phyloP scores from a whole-genome alignment of 108 stramenopile genomes.

The Fragilaria crotonensis region DNA sequence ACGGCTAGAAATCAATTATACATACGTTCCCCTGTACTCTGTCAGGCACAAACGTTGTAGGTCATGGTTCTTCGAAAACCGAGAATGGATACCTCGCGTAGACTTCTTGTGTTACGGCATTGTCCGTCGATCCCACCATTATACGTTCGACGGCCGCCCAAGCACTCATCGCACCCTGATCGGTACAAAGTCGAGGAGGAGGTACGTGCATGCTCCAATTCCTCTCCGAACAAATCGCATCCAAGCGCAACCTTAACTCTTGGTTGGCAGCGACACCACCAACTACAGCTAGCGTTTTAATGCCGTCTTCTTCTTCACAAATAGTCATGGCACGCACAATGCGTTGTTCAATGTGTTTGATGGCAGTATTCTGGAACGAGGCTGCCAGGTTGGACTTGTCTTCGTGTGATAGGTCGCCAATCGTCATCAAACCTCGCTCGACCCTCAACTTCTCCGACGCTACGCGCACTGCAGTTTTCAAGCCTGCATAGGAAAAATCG shows the following conservation, averaged over 20 bases:
- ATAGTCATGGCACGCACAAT: conserved; percentile 69
- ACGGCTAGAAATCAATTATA: no score
- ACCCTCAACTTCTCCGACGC: conserved; percentile 50
- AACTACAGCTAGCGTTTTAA: conserved; percentile 87
- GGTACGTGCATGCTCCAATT: conserved; percentile 85
- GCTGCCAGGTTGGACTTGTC: conserved; percentile 87
- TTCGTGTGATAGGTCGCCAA: conserved; percentile 31
- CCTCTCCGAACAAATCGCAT: conserved; percentile 41
- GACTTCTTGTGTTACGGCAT: conserved; percentile 63
- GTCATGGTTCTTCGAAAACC: no score
- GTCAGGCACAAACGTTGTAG: no score
- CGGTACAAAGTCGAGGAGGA: conserved; percentile 90
- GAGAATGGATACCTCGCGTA: conserved; percentile 87
- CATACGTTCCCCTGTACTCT: no score
- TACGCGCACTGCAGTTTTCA: conserved; percentile 86
- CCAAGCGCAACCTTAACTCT: conserved; percentile 74
- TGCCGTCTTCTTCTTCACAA: conserved; percentile 44
- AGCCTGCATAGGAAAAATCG: conserved; percentile 93
- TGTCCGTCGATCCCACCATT: conserved; percentile 73
- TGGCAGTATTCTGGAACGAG: conserved; percentile 90
- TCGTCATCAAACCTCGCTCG: conserved; percentile 44
- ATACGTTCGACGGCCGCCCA: conserved; percentile 94
- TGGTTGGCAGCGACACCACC: conserved; percentile 96
- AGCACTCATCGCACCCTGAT: conserved; percentile 94
- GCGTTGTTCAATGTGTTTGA: conserved; percentile 87